phyloP scores from a whole-genome alignment of 2,329 filamentous ascomycete genomes.

The Claviceps humidiphila region DNA sequence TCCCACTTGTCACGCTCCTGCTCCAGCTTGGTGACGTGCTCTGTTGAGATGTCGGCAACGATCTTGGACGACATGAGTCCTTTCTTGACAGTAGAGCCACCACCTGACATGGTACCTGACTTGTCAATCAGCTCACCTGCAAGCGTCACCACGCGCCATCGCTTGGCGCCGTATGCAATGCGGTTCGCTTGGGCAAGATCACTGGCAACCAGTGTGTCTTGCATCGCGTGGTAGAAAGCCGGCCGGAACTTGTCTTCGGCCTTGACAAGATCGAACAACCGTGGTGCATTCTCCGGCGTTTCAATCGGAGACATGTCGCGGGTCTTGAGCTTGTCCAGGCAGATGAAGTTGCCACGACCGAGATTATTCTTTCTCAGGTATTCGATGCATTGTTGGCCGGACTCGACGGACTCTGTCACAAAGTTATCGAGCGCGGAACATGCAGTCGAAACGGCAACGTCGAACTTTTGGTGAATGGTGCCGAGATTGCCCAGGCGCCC shows the following conservation, averaged over 20 bases:
- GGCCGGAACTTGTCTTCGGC: constrained; percentile 77
- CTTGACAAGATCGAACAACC: constrained; percentile 84
- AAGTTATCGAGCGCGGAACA: constrained; percentile 88
- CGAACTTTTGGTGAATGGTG: constrained; percentile 84
- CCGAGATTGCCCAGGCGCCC: constrained; percentile 89
- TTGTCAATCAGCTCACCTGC: constrained; percentile 95
- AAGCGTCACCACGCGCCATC: constrained; percentile 94
- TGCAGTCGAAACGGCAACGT: constrained; percentile 95
- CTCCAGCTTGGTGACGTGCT: constrained; percentile 80
- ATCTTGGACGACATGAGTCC: constrained; percentile 96
- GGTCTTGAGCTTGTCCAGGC: constrained; percentile 71
- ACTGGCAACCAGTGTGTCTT: constrained; percentile 86
- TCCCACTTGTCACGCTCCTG: constrained; percentile 76
- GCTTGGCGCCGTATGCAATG: constrained; percentile 83
- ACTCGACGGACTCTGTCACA: constrained; percentile 90
- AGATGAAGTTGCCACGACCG: constrained; percentile 92
- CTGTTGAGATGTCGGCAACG: constrained; percentile 71
- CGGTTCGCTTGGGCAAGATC: constrained; percentile 94
- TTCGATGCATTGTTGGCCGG: constrained; percentile 95
- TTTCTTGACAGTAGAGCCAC: constrained; percentile 77
- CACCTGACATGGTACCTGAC: constrained; percentile 97
- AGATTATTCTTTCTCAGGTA: constrained; percentile 96
- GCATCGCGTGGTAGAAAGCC: constrained; percentile 89
- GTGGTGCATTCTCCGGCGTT: constrained; percentile 83
- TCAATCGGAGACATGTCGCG: constrained; percentile 68